Conservation (phyloP, 352 stramenopile species). For the Aphanomyces astaci region DNA sequence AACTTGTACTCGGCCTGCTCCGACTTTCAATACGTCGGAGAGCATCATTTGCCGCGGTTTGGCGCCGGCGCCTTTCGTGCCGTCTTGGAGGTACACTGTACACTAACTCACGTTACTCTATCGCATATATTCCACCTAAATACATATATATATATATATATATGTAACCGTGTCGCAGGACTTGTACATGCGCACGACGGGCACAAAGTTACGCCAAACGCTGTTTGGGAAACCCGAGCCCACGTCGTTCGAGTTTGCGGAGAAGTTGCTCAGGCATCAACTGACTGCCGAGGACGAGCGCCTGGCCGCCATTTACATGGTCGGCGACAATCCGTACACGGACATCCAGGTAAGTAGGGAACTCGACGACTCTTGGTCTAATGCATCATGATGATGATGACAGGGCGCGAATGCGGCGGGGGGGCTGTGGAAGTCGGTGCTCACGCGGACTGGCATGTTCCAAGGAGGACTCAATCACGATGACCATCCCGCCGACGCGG, state of each 20-base stretch:
- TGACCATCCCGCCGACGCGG: conserved; percentile 50
- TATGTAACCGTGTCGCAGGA: conserved; percentile 33
- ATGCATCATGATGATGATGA: not conserved
- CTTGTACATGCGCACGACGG: conserved; percentile 73
- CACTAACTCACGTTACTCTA: not conserved
- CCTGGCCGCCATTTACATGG: conserved; percentile 80
- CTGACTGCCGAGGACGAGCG: conserved; percentile 31
- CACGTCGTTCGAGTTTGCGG: conserved; percentile 66
- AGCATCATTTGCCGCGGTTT: conserved; percentile 76
- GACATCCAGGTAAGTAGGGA: conserved; percentile 52
- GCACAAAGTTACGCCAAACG: conserved; percentile 59
- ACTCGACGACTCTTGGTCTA: not conserved
- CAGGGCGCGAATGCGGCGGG: conserved; percentile 57
- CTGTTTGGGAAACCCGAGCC: conserved; percentile 72
- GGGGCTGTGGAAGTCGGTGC: conserved; percentile 73
- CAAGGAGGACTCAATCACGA: conserved; percentile 43
- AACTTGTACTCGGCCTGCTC: conserved; percentile 80
- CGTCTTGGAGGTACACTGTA: conserved; percentile 39
- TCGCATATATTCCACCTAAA: too few relatives aligned
- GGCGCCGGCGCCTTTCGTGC: conserved; percentile 73
- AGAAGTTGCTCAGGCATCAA: conserved; percentile 67
- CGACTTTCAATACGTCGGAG: conserved; percentile 82
- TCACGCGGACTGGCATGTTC: conserved; percentile 81
- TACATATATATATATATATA: too few relatives aligned
- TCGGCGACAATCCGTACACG: conserved; percentile 76